Evolutionary conservation across 345 rosid genomes (phyloP).

Genomic region (Durio zibethinus): DNA sequence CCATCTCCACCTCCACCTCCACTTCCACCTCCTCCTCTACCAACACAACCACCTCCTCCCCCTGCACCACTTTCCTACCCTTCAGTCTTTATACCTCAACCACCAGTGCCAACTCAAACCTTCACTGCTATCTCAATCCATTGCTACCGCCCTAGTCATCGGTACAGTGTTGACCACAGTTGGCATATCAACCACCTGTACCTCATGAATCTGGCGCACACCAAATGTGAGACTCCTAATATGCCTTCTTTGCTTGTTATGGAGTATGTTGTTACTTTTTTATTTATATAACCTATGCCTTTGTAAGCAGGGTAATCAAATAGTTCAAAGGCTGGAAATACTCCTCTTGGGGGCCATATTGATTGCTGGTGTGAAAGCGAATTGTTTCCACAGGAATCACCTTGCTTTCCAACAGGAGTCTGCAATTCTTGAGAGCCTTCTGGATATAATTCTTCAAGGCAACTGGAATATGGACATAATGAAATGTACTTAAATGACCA

Average conservation of each 20-base stretch:
- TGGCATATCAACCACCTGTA: slow-evolving; percentile 52
- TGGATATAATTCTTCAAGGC: slow-evolving; percentile 63
- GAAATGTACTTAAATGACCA: slow-evolving; percentile 56
- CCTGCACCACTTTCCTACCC: slow-evolving; percentile 36
- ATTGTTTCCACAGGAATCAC: slow-evolving; percentile 52
- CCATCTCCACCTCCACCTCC: slow-evolving; percentile 31
- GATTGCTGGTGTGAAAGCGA: slow-evolving; percentile 53
- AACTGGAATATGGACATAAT: slow-evolving; percentile 58
- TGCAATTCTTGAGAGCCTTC: slow-evolving; percentile 63
- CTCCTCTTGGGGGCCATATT: slow-evolving; percentile 47
- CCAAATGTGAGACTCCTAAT: slow-evolving; percentile 40
- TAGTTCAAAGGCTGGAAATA: slow-evolving; percentile 49
- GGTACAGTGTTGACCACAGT: slow-evolving; percentile 50
- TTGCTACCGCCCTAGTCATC: slow-evolving; percentile 42
- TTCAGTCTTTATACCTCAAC: slow-evolving; percentile 38
- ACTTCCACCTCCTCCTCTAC: slow-evolving; percentile 33
- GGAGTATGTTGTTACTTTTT: not conserved
- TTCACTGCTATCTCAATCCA: slow-evolving; percentile 39
- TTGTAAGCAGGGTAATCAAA: slow-evolving; percentile 60
- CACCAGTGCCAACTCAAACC: too few species aligned
- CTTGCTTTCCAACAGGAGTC: slow-evolving; percentile 49
- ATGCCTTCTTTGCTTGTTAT: slow-evolving; percentile 6
- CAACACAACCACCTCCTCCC: slow-evolving; percentile 31
- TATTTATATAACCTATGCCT: slow-evolving; percentile 2
- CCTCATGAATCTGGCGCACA: slow-evolving; percentile 49